Evolutionary conservation across 1,139 yeast species (phyloP).

Genomic region (Scheffersomyces parashehatae): DNA sequence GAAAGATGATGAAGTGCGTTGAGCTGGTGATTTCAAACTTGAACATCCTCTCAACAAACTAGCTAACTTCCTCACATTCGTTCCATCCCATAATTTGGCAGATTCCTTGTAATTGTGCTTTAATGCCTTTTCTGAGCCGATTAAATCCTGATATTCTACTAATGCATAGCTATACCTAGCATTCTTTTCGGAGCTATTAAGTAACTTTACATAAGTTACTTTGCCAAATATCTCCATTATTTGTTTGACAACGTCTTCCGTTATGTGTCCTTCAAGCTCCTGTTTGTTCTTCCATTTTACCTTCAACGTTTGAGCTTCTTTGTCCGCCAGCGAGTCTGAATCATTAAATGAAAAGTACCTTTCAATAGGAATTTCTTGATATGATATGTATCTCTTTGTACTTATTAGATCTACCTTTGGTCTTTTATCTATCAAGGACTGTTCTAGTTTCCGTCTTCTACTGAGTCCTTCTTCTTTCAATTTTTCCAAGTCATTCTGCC

Average conservation of each 20-base stretch:
- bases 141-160: slow-evolving; percentile 27
- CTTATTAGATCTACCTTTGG: background rate
- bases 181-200: slow-evolving; percentile 9
- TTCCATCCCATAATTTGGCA: slow-evolving; percentile 49
- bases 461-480: slow-evolving; percentile 33
- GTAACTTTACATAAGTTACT: slow-evolving; percentile 17
- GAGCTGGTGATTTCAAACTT: background rate
- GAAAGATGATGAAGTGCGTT: too few relatives aligned
- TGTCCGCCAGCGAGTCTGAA: background rate
- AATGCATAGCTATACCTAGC: slow-evolving; percentile 41
- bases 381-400: slow-evolving; percentile 19
- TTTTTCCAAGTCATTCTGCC: slow-evolving; percentile 24
- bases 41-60: slow-evolving; percentile 44
- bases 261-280: slow-evolving; percentile 32
- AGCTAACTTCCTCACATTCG: slow-evolving; percentile 46
- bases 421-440: slow-evolving; percentile 6
- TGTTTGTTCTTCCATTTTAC: slow-evolving; percentile 49
- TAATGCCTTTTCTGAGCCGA: slow-evolving; percentile 34
- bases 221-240: slow-evolving; percentile 52
- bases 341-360: background rate
- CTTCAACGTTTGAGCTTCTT: slow-evolving; percentile 1
- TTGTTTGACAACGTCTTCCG: slow-evolving; percentile 29
- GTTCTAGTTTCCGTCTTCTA: slow-evolving; percentile 25
- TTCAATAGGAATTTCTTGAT: slow-evolving; percentile 15
- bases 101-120: slow-evolving; percentile 42